Evolutionary conservation across 2,329 filamentous ascomycete genomes (phyloP), one percentile per base, ranked within the genome.

Genomic region (Trichophyton verrucosum): DNA sequence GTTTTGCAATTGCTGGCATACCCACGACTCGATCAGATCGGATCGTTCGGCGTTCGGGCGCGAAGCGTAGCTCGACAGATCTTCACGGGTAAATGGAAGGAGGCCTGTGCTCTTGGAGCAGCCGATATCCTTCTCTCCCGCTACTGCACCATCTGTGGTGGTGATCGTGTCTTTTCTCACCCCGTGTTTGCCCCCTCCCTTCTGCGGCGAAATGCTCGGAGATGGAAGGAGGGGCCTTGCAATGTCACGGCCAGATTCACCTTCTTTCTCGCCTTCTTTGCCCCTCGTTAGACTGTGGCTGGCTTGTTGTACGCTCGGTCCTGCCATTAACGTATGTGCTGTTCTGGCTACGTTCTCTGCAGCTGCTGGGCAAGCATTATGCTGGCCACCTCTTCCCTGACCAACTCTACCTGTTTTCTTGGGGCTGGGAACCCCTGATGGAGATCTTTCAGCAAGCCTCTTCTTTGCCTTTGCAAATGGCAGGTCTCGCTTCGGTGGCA

Each of bases 401-500:
- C 55, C 55, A 40, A 42, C 22, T 36, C 20, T 36, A n/a, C 36
- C 22, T 15, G 20, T 13, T 24, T 49, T 51, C 40, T 42, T 57
- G 17, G 55, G 33, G 4, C 17, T 44, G 3, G 40, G 40, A 64
- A 0, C 71, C 58, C 47, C 74, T 76, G 8, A 65, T 57, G 1
- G 72, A 65, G 4, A 76, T 61, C 36, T 73, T 68, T 44, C 66
- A 17, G 49, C 46, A 15, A 33, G 42, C 58, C 69, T 70, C 30
- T 64, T 42, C 15, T 60, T 64, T 20, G 67, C 66, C 60, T 68
- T 74, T 27, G 67, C 59, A 60, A 77, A 78, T 2, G 76, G 76
- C 0, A 78, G 68, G 15, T 73, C 68, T 62, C 76, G 64, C 62
- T 70, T 76, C 20, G 76, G 76, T 15, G 76, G 76, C n/a, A 77